Evolutionary conservation across 441 rosid genomes (phyloP), one percentile per base, ranked within the genome.

Genomic region (Hura crepitans): DNA sequence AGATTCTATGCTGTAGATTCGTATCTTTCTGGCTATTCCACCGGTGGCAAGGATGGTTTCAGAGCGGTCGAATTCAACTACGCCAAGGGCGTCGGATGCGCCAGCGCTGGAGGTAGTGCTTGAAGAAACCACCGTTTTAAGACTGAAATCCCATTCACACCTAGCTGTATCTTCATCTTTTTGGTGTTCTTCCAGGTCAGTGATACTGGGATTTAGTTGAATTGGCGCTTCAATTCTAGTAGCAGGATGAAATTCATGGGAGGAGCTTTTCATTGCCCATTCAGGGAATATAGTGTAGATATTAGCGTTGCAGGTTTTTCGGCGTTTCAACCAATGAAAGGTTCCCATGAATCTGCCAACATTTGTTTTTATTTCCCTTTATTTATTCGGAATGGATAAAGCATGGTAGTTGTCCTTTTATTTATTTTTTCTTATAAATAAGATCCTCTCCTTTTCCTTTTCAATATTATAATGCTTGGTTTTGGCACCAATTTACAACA

Each of bases 21-120:
- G 73, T 74, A 93, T 89, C 76, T 87, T 93, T 64, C 97, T 77
- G 0, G 96, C 92, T 7, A 93, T 90, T n/a, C 98, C 98, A 4
- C 90, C 98, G 0, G 98, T 93, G 42, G 92, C 98, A 0, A 93
- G 2, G 69, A 85, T 49, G 3, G 71, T 77, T 57, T 83, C 82
- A 7, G 80, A 75, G 0, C 81, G 88, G 77, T 93, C 98, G 72
- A 85, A 85, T 62, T 93, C 97, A 72, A 89, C 85, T 37, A 82
- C 87, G 28, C 97, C 92, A 17, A 93, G 81, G 17, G 83, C 80
- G 66, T 93, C 96, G 9, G 96, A 82, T 51, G 69, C 81, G 4
- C 88, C 59, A 23, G 31, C 46, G 9, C 15, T 11, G 12, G 47
- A n/a, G 10, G 30, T 11, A 39, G 59, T 35, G 62, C 57, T n/a